A percentile compares a stretch with the other conserved stretches of the same genome.
These are phyloP conservation scores for Darksidea phi DNA, from an alignment of 495 filamentous ascomycete species.

Conservation along the genomic window DNA sequence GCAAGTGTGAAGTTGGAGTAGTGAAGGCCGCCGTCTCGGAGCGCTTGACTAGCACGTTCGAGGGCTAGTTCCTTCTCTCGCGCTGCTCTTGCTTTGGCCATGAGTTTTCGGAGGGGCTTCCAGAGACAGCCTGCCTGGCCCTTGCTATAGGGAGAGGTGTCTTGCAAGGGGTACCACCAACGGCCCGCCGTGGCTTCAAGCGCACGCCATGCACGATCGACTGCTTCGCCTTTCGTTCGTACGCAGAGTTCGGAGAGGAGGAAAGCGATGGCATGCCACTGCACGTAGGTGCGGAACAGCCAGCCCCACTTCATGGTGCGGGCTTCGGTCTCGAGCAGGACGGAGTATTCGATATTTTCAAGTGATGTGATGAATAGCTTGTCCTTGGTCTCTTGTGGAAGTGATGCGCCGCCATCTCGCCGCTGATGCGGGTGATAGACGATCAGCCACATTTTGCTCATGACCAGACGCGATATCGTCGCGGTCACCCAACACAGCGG, in stretches of 20 bases:
- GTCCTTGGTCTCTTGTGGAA: slow-evolving; percentile 61
- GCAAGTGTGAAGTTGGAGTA: slow-evolving; percentile 7
- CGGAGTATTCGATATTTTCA: slow-evolving; percentile 73
- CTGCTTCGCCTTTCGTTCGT: slow-evolving; percentile 63
- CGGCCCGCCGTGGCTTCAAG: slow-evolving; percentile 49
- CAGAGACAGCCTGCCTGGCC: slow-evolving; percentile 25
- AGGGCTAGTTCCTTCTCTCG: slow-evolving; percentile 31
- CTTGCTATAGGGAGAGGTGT: slow-evolving; percentile 1
- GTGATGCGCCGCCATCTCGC: slow-evolving; percentile 41
- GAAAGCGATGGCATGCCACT: slow-evolving; percentile 79
- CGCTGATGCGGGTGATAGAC: slow-evolving; percentile 59
- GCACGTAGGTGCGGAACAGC: slow-evolving; percentile 78
- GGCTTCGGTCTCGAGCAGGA: slow-evolving; percentile 59
- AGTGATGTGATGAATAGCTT: slow-evolving; percentile 72
- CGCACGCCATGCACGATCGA: slow-evolving; percentile 79
- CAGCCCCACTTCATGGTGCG: slow-evolving; percentile 69
- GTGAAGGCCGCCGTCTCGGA: slow-evolving; percentile 12
- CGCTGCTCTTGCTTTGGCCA: slow-evolving; percentile 34
- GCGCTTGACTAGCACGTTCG: slow-evolving; percentile 25
- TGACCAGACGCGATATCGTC: slow-evolving; percentile 65
- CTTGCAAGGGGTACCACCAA: slow-evolving; percentile 31
- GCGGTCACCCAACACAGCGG: slow-evolving; percentile 68
- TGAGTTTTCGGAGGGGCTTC: slow-evolving; percentile 36
- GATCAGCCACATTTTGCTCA: slow-evolving; percentile 67
- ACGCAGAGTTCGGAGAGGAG: slow-evolving; percentile 74